Evolutionary conservation across 495 filamentous ascomycete genomes (phyloP).

Genomic region (Aspergillus hancockii): DNA sequence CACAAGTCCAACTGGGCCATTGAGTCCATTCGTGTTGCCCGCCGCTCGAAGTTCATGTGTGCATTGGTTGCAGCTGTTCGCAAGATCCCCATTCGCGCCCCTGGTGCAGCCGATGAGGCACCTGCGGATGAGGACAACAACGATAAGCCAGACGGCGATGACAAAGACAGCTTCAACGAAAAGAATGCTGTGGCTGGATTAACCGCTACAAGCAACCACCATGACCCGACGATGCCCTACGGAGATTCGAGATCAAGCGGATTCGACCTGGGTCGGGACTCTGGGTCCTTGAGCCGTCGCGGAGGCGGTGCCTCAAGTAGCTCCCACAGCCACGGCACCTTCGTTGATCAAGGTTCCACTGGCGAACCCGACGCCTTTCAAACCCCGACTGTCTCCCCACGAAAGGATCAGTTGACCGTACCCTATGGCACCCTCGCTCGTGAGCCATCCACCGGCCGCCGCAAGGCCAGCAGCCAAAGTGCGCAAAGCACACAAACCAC

Average conservation of each 20-base stretch:
- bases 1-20: conserved; percentile 98
- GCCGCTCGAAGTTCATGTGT: conserved; percentile 96
- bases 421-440: conserved; percentile 34
- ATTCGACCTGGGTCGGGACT: conserved; percentile 33
- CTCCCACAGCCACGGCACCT: conserved; percentile 40
- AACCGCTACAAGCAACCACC: conserved; percentile 17
- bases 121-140: conserved; percentile 12
- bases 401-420: conserved; percentile 25
- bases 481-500: conserved; percentile 22
- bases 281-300: conserved; percentile 35
- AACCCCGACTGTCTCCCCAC: conserved; percentile 28
- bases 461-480: conserved; percentile 24
- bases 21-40: conserved; percentile 75
- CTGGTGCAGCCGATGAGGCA: conserved; percentile 20
- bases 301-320: conserved; percentile 25
- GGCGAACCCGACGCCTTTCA: conserved; percentile 35
- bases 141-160: conserved; percentile 13
- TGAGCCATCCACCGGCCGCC: conserved; percentile 42
- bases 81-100: conserved; percentile 75
- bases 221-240: conserved; percentile 18
- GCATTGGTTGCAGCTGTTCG: conserved; percentile 84
- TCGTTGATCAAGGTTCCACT: conserved; percentile 45
- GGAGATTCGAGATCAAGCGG: conserved; percentile 36
- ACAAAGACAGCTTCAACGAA: not conserved
- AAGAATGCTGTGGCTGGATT: conserved; percentile 4